Percentiles rank a stretch among this genome's conserved stretches.
Conservation (phyloP, 2,329 filamentous ascomycete species). For the Fusarium sp. region DNA sequence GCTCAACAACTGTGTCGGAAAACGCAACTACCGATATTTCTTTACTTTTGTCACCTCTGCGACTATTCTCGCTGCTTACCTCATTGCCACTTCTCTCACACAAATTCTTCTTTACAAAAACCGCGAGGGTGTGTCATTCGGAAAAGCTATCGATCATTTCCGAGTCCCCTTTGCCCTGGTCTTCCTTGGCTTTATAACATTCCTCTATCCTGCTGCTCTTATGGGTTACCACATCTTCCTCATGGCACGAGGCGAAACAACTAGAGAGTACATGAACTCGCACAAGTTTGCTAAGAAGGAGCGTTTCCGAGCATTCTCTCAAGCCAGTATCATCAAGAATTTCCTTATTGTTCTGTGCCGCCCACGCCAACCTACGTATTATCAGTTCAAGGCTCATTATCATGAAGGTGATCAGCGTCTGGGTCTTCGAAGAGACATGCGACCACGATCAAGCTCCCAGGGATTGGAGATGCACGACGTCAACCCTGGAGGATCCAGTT, state of each 20-base stretch:
- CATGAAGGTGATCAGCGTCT: constrained; percentile 87
- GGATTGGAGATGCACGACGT: constrained; percentile 85
- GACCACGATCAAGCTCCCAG: constrained; percentile 66
- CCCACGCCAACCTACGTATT: constrained; percentile 87
- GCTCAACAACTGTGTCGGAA: constrained; percentile 98
- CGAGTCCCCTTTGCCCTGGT: constrained; percentile 89
- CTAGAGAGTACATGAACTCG: constrained; percentile 93
- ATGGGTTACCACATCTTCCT: constrained; percentile 93
- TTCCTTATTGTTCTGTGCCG: constrained; percentile 84
- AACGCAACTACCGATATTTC: constrained; percentile 98
- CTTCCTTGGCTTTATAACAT: constrained; percentile 80
- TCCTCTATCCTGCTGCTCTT: constrained; percentile 85
- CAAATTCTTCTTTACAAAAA: constrained; percentile 82
- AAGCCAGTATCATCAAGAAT: constrained; percentile 80
- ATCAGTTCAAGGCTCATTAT: constrained; percentile 85
- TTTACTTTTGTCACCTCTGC: constrained; percentile 88
- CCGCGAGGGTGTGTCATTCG: constrained; percentile 74
- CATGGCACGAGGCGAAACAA: constrained; percentile 91
- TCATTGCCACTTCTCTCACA: constrained; percentile 81
- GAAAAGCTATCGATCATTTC: constrained; percentile 75
- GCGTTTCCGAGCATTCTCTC: constrained; percentile 89
- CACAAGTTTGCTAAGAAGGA: constrained; percentile 96
- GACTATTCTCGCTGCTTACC: constrained; percentile 80
- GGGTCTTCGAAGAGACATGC: constrained; percentile 60
- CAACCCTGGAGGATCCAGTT: constrained; percentile 58